Conservation (phyloP, 768 basidiomycete genomes). For the Suillus hirtellus region DNA sequence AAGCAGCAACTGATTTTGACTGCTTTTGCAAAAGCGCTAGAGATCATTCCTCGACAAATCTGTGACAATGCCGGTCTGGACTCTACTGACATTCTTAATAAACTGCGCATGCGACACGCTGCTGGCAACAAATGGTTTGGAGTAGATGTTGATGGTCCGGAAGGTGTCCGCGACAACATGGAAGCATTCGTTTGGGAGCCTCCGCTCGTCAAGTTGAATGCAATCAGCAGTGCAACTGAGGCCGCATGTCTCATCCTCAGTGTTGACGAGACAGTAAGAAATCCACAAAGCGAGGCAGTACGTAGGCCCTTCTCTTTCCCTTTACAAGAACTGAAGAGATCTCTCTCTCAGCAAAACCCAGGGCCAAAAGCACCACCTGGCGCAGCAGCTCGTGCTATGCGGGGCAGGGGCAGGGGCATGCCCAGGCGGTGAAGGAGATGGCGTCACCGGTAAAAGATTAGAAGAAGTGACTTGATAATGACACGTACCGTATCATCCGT, state of each 20-base stretch:
- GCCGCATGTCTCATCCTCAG: conserved; percentile 95
- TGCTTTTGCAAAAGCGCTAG: conserved; percentile 96
- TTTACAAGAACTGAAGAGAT: conserved; percentile 19
- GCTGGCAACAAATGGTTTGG: conserved; percentile 88
- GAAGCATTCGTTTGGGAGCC: conserved; percentile 99
- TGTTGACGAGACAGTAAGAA: conserved; percentile 96
- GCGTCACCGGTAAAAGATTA: conserved; percentile 16
- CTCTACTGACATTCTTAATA: conserved; percentile 96
- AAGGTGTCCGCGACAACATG: conserved; percentile 94
- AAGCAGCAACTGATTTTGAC: conserved; percentile 92
- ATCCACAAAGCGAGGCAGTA: conserved; percentile 92
- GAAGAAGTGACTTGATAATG: conserved; percentile 10
- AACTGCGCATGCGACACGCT: conserved; percentile 95
- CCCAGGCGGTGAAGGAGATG: conserved; percentile 55
- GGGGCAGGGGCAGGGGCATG: conserved; percentile 86
- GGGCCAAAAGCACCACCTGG: conserved; percentile 94
- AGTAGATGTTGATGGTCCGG: conserved; percentile 88
- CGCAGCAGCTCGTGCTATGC: conserved; percentile 80
- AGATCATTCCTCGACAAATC: conserved; percentile 97
- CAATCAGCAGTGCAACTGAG: conserved; percentile 92
- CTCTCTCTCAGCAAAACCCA: conserved; percentile 56
- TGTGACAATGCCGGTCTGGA: conserved; percentile 98
- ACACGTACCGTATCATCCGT: conserved; percentile 24
- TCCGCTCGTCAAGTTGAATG: conserved; percentile 91
- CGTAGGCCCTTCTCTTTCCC: conserved; percentile 29